These are phyloP conservation scores for Samsoniella hepiali DNA, from an alignment of 2,329 filamentous ascomycete species.

Conservation along the genomic window DNA sequence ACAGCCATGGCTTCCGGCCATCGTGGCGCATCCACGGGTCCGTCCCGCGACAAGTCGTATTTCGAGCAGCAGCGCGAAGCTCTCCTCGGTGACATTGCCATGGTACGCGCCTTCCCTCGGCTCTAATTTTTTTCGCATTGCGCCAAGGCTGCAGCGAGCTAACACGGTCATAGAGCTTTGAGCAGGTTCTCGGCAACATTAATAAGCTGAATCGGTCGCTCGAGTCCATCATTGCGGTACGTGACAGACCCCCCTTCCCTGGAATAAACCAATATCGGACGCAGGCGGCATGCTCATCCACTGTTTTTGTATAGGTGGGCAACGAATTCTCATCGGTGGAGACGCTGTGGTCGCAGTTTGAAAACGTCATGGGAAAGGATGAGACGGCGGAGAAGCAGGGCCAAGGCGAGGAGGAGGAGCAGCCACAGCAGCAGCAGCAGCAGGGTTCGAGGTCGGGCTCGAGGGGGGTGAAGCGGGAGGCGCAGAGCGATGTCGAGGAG, in stretches of 20 bases:
- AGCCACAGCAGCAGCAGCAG: slow-evolving; percentile 13
- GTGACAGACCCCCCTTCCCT: neutral
- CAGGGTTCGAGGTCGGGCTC: slow-evolving; percentile 12
- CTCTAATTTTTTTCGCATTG: neutral
- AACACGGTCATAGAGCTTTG: slow-evolving; percentile 59
- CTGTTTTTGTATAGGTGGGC: slow-evolving; percentile 58
- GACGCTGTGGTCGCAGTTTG: slow-evolving; percentile 94
- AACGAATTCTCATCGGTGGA: slow-evolving; percentile 98
- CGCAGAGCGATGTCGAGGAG: slow-evolving; percentile 12
- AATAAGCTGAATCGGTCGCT: slow-evolving; percentile 92
- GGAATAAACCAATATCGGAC: neutral
- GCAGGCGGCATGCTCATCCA: too few species aligned
- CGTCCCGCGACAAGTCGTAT: slow-evolving; percentile 50
- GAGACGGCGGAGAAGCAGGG: slow-evolving; percentile 29
- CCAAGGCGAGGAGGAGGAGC: slow-evolving; percentile 24
- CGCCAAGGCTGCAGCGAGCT: too few species aligned
- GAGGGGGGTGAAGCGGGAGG: slow-evolving; percentile 11
- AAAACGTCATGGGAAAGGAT: slow-evolving; percentile 86
- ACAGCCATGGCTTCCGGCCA: slow-evolving; percentile 33
- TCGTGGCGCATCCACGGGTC: slow-evolving; percentile 28
- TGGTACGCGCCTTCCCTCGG: slow-evolving; percentile 42
- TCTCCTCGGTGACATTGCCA: slow-evolving; percentile 68
- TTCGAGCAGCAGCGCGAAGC: slow-evolving; percentile 75
- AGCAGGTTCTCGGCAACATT: slow-evolving; percentile 90
- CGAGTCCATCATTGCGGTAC: slow-evolving; percentile 83